phyloP scores from a whole-genome alignment of 2,329 filamentous ascomycete genomes.

The Microcyclosporella mali region DNA sequence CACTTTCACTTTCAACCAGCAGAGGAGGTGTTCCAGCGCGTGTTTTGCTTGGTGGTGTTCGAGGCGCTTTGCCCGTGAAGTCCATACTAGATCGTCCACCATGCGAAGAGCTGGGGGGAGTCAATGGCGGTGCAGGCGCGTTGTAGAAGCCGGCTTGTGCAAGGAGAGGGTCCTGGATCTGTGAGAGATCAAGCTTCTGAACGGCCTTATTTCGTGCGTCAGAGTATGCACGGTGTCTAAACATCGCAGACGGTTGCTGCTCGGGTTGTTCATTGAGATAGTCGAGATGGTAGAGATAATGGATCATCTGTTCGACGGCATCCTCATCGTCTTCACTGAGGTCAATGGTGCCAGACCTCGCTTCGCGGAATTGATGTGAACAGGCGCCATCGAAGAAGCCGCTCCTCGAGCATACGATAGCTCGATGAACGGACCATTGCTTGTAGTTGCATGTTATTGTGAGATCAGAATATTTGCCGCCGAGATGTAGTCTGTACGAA shows the following conservation, averaged over 20 bases:
- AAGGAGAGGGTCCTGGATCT: slow-evolving; percentile 33
- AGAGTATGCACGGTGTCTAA: slow-evolving; percentile 28
- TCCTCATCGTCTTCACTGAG: slow-evolving; percentile 35
- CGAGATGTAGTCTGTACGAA: slow-evolving; percentile 29
- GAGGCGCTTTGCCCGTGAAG: slow-evolving; percentile 16
- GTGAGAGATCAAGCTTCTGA: slow-evolving; percentile 30
- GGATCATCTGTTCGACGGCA: slow-evolving; percentile 36
- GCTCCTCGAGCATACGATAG: slow-evolving; percentile 44
- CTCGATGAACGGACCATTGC: slow-evolving; percentile 44
- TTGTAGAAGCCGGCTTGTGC: slow-evolving; percentile 29
- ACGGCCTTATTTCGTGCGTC: slow-evolving; percentile 22
- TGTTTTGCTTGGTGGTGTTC: slow-evolving; percentile 16
- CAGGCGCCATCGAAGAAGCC: slow-evolving; percentile 40
- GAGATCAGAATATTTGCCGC: slow-evolving; percentile 43
- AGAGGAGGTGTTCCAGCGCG: slow-evolving; percentile 21
- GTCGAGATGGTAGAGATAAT: slow-evolving; percentile 37
- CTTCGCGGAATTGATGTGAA: slow-evolving; percentile 31
- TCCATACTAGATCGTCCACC: slow-evolving; percentile 9
- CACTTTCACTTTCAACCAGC: slow-evolving; percentile 29
- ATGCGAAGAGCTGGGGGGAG: slow-evolving; percentile 17
- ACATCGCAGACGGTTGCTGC: slow-evolving; percentile 25
- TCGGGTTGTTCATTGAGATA: slow-evolving; percentile 27
- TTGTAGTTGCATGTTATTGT: slow-evolving; percentile 42
- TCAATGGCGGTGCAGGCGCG: slow-evolving; percentile 12
- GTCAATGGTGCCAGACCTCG: slow-evolving; percentile 31